A percentile compares a stretch with the other conserved stretches of the same genome.
These are phyloP conservation scores for Austroboletus eburneus DNA, from an alignment of 768 basidiomycete species.

Conservation along the genomic window DNA sequence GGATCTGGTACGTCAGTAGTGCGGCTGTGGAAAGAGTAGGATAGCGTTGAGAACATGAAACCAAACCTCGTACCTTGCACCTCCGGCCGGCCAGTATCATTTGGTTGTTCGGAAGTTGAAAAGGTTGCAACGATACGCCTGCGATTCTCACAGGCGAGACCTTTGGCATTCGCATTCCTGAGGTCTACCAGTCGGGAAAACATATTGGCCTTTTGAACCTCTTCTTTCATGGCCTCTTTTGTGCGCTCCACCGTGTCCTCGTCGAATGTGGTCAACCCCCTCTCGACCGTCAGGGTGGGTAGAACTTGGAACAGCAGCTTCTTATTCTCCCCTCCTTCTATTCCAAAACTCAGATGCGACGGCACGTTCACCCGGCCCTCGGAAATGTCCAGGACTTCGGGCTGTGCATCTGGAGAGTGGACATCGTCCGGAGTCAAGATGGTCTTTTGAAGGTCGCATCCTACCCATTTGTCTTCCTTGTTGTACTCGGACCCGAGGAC, in stretches of 20 bases:
- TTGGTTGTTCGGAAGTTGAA: constrained; percentile 61
- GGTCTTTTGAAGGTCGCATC: constrained; percentile 60
- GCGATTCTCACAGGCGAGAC: constrained; percentile 86
- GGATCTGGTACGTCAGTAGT: constrained; percentile 80
- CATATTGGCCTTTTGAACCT: constrained; percentile 45
- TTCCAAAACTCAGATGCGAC: constrained; percentile 56
- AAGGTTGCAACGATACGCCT: constrained; percentile 75
- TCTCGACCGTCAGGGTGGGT: constrained; percentile 48
- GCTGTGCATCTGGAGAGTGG: constrained; percentile 16
- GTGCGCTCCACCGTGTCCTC: constrained; percentile 18
- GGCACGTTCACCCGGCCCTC: constrained; percentile 47
- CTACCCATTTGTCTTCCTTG: constrained; percentile 64
- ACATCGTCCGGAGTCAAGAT: constrained; percentile 56
- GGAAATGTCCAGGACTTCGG: constrained; percentile 24
- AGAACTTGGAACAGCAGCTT: constrained; percentile 63
- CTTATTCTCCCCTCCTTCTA: constrained; percentile 49
- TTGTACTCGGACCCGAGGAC: constrained; percentile 69
- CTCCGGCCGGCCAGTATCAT: constrained; percentile 79
- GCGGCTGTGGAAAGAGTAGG: constrained; percentile 53
- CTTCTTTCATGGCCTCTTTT: constrained; percentile 28
- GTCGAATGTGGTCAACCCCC: constrained; percentile 18
- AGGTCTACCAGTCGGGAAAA: constrained; percentile 77
- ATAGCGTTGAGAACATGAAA: not conserved
- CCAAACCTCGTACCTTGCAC: constrained; percentile 67
- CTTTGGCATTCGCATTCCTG: constrained; percentile 80